Percentiles rank a stretch among this genome's conserved stretches.
phyloP scores from a whole-genome alignment of 2,329 filamentous ascomycete species.

The Seiridium cupressi region DNA sequence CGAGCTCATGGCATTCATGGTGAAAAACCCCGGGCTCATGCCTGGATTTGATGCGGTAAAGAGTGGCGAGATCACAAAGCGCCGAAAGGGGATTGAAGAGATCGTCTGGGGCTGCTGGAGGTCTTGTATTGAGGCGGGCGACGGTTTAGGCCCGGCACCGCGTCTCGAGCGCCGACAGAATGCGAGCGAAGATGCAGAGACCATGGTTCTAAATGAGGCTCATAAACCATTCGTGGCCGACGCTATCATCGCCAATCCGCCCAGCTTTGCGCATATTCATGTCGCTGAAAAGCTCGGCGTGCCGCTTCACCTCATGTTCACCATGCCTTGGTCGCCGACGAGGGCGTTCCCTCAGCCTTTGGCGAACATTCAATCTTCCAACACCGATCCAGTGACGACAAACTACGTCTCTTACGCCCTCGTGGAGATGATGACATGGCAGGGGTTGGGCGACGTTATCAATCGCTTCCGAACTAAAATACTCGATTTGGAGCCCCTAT shows the following conservation, averaged over 20 bases:
- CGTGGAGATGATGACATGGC: slow-evolving; percentile 91
- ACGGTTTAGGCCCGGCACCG: slow-evolving; percentile 49
- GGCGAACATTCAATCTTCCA: slow-evolving; percentile 69
- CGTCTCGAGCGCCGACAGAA: slow-evolving; percentile 32
- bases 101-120: slow-evolving; percentile 72
- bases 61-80: slow-evolving; percentile 64
- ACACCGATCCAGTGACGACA: slow-evolving; percentile 63
- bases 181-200: slow-evolving; percentile 9
- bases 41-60: slow-evolving; percentile 66
- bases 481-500: slow-evolving; percentile 70
- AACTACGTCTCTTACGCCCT: slow-evolving; percentile 83
- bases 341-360: slow-evolving; percentile 83
- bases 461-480: slow-evolving; percentile 78
- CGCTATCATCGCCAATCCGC: slow-evolving; percentile 54
- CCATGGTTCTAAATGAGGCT: slow-evolving; percentile 14
- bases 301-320: slow-evolving; percentile 74
- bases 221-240: slow-evolving; percentile 30
- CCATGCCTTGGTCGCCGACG: slow-evolving; percentile 89
- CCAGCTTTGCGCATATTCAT: slow-evolving; percentile 65
- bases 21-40: slow-evolving; percentile 73
- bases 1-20: slow-evolving; percentile 61
- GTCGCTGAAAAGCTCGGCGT: slow-evolving; percentile 64
- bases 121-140: slow-evolving; percentile 69
- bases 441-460: slow-evolving; percentile 86
- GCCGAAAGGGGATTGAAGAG: slow-evolving; percentile 65